A percentile compares a stretch with the other conserved stretches of the same genome.
Evolutionary conservation across 257 asterid genomes (phyloP).

Genomic region (Solanum dulcamara): DNA sequence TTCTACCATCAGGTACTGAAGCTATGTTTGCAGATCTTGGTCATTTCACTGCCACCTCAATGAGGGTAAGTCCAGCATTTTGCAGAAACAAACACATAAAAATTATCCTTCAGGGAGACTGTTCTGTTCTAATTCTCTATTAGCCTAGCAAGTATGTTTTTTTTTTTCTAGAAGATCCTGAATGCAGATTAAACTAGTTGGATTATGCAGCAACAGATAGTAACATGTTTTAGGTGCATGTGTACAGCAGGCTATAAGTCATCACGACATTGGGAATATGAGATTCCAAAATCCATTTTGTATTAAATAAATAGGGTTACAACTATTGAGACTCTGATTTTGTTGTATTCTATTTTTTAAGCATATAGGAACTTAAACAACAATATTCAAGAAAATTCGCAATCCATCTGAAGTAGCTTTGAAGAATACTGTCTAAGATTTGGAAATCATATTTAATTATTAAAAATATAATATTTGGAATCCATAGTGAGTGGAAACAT

Average conservation of each 20-base stretch:
- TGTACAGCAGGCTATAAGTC: neutral
- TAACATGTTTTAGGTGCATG: neutral
- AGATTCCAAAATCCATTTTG: neutral
- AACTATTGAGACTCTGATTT: neutral
- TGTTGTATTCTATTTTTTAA: neutral
- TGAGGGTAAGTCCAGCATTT: constrained; percentile 43
- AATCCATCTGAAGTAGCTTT: neutral
- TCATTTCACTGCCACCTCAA: constrained; percentile 71
- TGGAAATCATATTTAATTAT: neutral
- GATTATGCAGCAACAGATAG: neutral
- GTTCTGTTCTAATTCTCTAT: neutral
- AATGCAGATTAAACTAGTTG: neutral
- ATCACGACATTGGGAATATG: neutral
- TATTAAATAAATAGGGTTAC: neutral
- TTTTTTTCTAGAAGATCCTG: neutral
- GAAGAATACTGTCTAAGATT: neutral
- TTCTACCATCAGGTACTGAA: constrained; percentile 65
- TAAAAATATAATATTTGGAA: neutral
- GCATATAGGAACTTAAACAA: neutral
- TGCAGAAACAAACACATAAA: neutral
- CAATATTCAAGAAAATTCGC: neutral
- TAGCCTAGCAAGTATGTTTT: neutral
- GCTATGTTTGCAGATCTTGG: constrained; percentile 99
- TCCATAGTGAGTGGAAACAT: neutral
- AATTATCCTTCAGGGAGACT: neutral